Percentiles rank a stretch among this genome's conserved stretches.
These are phyloP conservation scores for Crithidia fasciculata DNA, from an alignment of 208 protist species.

Conservation along the genomic window DNA sequence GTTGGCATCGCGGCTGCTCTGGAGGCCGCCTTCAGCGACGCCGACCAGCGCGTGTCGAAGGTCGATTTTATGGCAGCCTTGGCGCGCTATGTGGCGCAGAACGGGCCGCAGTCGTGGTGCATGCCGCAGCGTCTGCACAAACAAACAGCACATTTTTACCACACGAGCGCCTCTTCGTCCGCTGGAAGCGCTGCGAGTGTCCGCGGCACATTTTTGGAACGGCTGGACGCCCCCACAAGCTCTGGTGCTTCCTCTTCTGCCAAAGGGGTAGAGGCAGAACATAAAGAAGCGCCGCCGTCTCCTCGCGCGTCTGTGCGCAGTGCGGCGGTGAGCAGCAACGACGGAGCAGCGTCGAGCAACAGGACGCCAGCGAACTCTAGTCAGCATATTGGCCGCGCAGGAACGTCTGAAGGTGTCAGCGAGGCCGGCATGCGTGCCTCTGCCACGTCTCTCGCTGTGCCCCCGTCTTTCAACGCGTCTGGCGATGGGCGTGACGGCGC, in stretches of 20 bases:
- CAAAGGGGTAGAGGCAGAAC: neutral
- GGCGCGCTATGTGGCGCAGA: conserved; percentile 40
- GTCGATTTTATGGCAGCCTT: conserved; percentile 65
- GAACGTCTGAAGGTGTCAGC: too few species aligned
- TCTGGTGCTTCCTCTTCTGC: neutral
- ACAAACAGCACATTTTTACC: neutral
- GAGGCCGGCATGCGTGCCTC: too few species aligned
- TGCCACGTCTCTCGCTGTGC: neutral
- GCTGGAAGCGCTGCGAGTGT: neutral
- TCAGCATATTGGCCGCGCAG: too few species aligned
- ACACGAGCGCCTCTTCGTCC: neutral
- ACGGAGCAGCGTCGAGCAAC: too few species aligned
- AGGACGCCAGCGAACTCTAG: too few species aligned
- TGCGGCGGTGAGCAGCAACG: too few species aligned
- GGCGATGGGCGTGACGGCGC: too few species aligned
- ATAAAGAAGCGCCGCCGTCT: neutral
- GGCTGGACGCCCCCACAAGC: neutral
- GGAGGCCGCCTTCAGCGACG: neutral
- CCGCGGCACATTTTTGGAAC: neutral
- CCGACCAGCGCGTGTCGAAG: conserved; percentile 45
- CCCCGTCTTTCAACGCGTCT: neutral
- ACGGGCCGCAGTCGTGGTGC: conserved; percentile 67
- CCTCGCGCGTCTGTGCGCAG: too few species aligned
- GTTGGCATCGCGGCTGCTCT: conserved; percentile 60
- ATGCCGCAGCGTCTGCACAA: neutral